A percentile compares a stretch with the other conserved stretches of the same genome.
Evolutionary conservation across 2,329 filamentous ascomycete species (phyloP).

Genomic region (Immersiporthe knoxdaviesiana): DNA sequence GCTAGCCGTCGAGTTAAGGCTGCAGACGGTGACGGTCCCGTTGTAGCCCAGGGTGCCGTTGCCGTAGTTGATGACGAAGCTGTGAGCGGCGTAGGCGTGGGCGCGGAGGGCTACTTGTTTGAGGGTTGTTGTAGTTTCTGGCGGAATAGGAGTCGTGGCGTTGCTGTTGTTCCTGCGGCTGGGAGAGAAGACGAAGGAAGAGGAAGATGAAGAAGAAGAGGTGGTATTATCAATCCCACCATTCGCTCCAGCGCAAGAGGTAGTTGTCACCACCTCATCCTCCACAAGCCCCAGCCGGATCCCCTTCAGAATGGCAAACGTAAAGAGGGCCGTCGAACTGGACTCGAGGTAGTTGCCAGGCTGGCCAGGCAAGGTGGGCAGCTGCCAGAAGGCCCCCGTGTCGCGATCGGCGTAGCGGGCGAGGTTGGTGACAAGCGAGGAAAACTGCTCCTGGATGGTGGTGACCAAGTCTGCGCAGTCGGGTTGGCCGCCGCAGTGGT

Average conservation of each 20-base stretch:
- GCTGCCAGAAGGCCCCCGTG: conserved; percentile 60
- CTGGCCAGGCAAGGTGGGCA: conserved; percentile 50
- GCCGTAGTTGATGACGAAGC: conserved; percentile 18
- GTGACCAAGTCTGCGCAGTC: conserved; percentile 13
- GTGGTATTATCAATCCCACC: background rate
- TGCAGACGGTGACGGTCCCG: conserved; percentile 45
- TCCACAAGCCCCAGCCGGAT: conserved; percentile 18
- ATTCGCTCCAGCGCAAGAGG: background rate
- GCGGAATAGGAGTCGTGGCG: background rate
- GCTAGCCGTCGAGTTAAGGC: conserved; percentile 45
- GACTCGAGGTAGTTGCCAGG: conserved; percentile 64
- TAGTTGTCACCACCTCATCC: background rate
- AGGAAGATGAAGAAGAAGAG: background rate
- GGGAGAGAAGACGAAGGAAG: background rate
- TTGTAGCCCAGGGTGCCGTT: conserved; percentile 36
- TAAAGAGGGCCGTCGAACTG: conserved; percentile 62
- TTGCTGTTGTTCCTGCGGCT: background rate
- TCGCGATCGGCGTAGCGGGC: conserved; percentile 45
- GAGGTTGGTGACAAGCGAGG: conserved; percentile 46
- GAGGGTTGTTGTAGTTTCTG: background rate
- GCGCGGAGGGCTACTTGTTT: conserved; percentile 8
- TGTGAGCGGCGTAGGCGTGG: background rate
- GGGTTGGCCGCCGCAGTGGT: conserved; percentile 36
- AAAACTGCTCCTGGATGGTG: conserved; percentile 38
- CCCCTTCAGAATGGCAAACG: conserved; percentile 54